Base-by-base conservation (phyloP, 257 asterid species). In the Phtheirospermum japonicum region DNA sequence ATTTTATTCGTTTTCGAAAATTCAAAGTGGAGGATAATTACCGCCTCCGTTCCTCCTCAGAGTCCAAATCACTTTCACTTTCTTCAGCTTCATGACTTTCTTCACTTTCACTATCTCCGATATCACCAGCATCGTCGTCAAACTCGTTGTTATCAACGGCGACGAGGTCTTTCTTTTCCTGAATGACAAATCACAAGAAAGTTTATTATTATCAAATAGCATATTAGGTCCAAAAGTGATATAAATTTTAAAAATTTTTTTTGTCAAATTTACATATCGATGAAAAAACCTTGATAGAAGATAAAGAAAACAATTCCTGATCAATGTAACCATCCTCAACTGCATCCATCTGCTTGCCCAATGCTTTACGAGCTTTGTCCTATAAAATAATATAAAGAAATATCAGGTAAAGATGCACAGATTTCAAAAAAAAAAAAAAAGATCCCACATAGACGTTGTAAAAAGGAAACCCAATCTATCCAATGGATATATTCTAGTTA, bases 21-120 rank as follows among this genome's bases (percentile, higher is more conserved):
- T 26, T 50, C 61, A 23, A 28, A 40, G 37, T 23, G 14, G 43
- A 63, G 61, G 20, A 70, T 23, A 49, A 45, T 7, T 82, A 89
- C 97, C 97, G 73, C 45, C 59, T 77, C 19, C 80, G 75, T 76
- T 93, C 97, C 69, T 93, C 99, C 65, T 90, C 99, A 23, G 99
- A 80, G 72, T 89, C 99, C 54, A 80, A 49, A 75, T 90, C 95
- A 70, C 95, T 86, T 31, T 72, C 26, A 65, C 57, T 54, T 23
- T 73, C 88, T 65, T 81, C 77, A 54, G 65, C 71, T 62, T 78
- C 89, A 2, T 65, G 55, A 70, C 78, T 73, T 60, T 55, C 84
- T 34, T 83, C 95, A 26, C 82, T 77, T 23, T 81, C 99, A 65
- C 89, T 88, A 31, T 73, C 53, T 40, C 73, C 71, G 13, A 69